A percentile compares a stretch with the other conserved stretches of the same genome.
phyloP scores from a whole-genome alignment of 2,329 filamentous ascomycete genomes.

The Sporothrix protearum region DNA sequence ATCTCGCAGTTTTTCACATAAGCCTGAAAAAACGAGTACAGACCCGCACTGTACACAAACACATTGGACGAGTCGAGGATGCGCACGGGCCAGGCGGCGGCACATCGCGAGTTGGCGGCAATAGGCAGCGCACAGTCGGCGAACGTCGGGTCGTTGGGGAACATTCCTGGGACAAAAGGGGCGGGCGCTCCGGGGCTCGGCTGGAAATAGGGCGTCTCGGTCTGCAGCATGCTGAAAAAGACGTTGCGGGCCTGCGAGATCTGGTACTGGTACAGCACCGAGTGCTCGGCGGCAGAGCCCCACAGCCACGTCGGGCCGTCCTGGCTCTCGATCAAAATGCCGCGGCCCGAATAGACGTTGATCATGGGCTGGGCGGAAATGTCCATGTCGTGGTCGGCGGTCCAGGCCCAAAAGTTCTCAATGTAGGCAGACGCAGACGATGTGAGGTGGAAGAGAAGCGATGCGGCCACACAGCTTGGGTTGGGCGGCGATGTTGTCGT shows the following conservation, averaged over 20 bases:
- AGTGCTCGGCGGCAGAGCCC: constrained; percentile 63
- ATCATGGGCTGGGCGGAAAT: constrained; percentile 14
- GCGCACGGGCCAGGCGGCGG: constrained; percentile 62
- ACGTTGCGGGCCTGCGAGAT: constrained; percentile 57
- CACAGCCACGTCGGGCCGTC: constrained; percentile 51
- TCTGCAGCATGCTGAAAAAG: constrained; percentile 63
- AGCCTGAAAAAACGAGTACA: constrained; percentile 67
- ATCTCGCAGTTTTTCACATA: constrained; percentile 48
- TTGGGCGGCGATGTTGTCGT: constrained; percentile 43
- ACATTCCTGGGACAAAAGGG: constrained; percentile 49
- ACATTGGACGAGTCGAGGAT: constrained; percentile 55
- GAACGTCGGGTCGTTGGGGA: constrained; percentile 52
- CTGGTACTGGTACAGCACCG: constrained; percentile 64
- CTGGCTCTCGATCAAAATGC: constrained; percentile 37
- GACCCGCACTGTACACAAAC: constrained; percentile 58
- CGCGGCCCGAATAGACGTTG: constrained; percentile 12
- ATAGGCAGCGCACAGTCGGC: constrained; percentile 36
- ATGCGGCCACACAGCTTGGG: constrained; percentile 56
- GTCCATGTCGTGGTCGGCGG: constrained; percentile 53
- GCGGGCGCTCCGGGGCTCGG: constrained; percentile 56
- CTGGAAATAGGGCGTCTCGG: constrained; percentile 70
- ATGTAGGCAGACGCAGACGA: constrained; percentile 44
- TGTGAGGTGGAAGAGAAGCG: constrained; percentile 48
- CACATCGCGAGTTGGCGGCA: constrained; percentile 40
- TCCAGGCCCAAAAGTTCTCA: constrained; percentile 60